Evolutionary conservation across 2,329 filamentous ascomycete species (phyloP).

Genomic region (Diplocarpon mali): DNA sequence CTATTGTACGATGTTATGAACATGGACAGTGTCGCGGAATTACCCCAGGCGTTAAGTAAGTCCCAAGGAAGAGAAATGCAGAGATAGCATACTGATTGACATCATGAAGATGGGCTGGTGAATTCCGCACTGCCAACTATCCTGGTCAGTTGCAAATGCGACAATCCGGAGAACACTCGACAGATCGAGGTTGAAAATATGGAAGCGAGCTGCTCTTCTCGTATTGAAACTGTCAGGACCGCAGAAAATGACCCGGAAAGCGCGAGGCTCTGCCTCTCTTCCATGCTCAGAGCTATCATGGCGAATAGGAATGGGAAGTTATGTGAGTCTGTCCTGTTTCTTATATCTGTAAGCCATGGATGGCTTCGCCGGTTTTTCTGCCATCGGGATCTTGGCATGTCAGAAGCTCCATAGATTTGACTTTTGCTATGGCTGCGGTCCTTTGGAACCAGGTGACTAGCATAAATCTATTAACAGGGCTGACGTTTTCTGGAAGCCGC

Average conservation of each 20-base stretch:
- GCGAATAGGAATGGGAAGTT: constrained; percentile 56
- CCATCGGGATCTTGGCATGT: not conserved
- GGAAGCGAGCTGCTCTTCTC: constrained; percentile 55
- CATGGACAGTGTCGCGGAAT: constrained; percentile 59
- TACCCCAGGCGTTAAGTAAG: constrained; percentile 72
- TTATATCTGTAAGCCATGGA: not conserved
- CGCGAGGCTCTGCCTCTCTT: constrained; percentile 63
- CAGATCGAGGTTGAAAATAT: constrained; percentile 61
- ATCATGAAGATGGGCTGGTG: constrained; percentile 54
- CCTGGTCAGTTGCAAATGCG: constrained; percentile 84
- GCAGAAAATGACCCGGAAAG: constrained; percentile 60
- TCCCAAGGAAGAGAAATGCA: constrained; percentile 20
- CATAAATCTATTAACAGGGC: not conserved
- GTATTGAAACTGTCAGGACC: constrained; percentile 62
- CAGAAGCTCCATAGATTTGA: constrained; percentile 5
- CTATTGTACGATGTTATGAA: constrained; percentile 83
- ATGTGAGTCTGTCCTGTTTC: not conserved
- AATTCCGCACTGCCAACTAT: constrained; percentile 65
- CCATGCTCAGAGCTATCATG: constrained; percentile 63
- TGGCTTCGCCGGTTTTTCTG: not conserved
- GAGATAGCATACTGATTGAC: constrained; percentile 1
- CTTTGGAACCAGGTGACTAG: not conserved
- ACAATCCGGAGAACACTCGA: constrained; percentile 58
- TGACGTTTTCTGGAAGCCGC: not conserved
- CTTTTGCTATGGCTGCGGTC: not conserved